Evolutionary conservation across 1,284 basidiomycete genomes (phyloP), one percentile per base, ranked within the genome.

Genomic region (Wolfiporia cocos): DNA sequence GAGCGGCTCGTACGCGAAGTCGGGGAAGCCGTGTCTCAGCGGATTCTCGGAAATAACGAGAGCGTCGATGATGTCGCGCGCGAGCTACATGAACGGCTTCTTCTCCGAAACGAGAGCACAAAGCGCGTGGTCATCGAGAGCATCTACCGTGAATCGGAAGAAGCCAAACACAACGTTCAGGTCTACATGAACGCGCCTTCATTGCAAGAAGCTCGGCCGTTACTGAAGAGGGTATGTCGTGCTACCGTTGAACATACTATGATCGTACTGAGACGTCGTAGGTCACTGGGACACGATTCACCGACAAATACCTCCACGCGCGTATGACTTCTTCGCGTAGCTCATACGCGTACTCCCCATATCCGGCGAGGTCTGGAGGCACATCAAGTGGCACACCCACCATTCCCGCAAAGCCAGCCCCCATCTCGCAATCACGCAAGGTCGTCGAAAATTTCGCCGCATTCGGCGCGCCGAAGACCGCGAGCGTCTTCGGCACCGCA

Each of bases 71-170:
- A 98, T 47, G 92, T 99, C 14, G 94, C 95, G 3, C 76, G 80
- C 12, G 91, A 94, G 64, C 71, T 98, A 21, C 95, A 98, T 62
- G 92, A 97, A 62, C 86, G 86, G 52, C 70, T 99, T 3, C 66
- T 95, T 12, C 72, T 98, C 33, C 77, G 96, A 47, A 97, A 97
- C 55, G 95, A 98, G 64, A 93, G 81, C 66, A 98, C 94, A 42
- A 98, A 96, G 72, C 92, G 93, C 58, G 84, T 99, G 34, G 83
- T 92, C 47, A 87, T 99, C 47, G 94, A 98, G 59, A 94, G 91
- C 56, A 98, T 99, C 55, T 98, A 95, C 68, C 86, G 85, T 51
- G 89, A 93, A 15, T 86, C 83, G 3, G 81, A 86, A 32, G 92
- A 95, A 61, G 85, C 92, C 7, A 73, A 75, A 49, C 89, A 95